Evolutionary conservation across 2,329 filamentous ascomycete species (phyloP).

Genomic region (Coniochaeta prunicola): DNA sequence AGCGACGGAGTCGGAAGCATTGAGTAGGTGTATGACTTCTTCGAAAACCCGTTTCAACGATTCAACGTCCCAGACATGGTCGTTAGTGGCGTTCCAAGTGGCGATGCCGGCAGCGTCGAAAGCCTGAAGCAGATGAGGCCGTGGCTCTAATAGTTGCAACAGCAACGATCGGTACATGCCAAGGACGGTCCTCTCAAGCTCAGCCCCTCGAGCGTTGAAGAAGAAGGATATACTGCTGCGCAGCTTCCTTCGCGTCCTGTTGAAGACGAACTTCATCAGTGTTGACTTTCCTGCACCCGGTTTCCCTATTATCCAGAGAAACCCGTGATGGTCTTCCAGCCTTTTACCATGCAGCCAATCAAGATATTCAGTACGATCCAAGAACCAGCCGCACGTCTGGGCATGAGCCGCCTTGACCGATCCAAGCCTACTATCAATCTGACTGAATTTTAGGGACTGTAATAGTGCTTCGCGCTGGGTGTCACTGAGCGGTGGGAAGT

Average conservation of each 20-base stretch:
- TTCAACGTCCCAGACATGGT: slow-evolving; percentile 5
- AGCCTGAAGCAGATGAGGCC: slow-evolving; percentile 19
- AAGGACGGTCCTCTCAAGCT: slow-evolving; percentile 31
- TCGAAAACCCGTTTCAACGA: slow-evolving; percentile 7
- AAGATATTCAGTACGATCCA: slow-evolving; percentile 13
- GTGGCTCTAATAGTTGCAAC: slow-evolving; percentile 30
- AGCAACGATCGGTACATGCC: slow-evolving; percentile 43
- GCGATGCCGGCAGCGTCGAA: not conserved
- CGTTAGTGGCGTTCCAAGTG: not conserved
- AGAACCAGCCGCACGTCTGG: slow-evolving; percentile 18
- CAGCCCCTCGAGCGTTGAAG: slow-evolving; percentile 37
- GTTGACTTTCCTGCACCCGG: not conserved
- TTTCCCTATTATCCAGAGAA: not conserved
- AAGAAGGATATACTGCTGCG: slow-evolving; percentile 29
- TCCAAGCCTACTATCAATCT: slow-evolving; percentile 12
- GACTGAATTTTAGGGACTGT: slow-evolving; percentile 11
- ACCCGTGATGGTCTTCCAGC: slow-evolving; percentile 14
- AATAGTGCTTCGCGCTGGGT: slow-evolving; percentile 4
- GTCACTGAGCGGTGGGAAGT: slow-evolving; percentile 3
- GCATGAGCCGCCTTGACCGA: slow-evolving; percentile 12
- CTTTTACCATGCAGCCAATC: slow-evolving; percentile 22
- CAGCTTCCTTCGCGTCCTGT: not conserved
- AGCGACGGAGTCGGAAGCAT: slow-evolving; percentile 1
- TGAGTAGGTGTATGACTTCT: slow-evolving; percentile 9
- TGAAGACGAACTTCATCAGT: not conserved